Percentiles rank a stretch among this genome's conserved stretches.
phyloP scores from a whole-genome alignment of 257 asterid species.

The Solanum piurae region DNA sequence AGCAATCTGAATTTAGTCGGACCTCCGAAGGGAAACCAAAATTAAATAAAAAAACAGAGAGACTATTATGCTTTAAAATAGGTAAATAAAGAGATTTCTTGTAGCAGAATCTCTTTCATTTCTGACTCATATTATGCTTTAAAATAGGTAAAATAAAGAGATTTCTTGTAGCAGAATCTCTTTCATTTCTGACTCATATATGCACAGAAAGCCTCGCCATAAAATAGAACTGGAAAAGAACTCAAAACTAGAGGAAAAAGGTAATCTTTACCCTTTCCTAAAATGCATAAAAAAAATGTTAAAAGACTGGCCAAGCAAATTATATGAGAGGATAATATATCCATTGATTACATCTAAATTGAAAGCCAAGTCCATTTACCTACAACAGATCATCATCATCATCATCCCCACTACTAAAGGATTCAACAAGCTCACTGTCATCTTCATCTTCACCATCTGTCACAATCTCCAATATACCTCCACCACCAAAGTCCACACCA shows the following conservation, averaged over 20 bases:
- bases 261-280: not conserved
- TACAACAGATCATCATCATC: conserved; percentile 52
- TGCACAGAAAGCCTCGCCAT: not conserved
- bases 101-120: not conserved
- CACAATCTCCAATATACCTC: conserved; percentile 49
- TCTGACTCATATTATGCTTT: not conserved
- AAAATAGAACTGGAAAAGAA: not conserved
- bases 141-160: not conserved
- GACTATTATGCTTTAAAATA: not conserved
- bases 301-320: not conserved
- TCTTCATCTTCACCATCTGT: conserved; percentile 72
- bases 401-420: conserved; percentile 65
- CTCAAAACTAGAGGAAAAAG: not conserved
- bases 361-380: not conserved
- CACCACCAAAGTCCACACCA: conserved; percentile 42
- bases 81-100: not conserved
- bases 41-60: not conserved
- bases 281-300: not conserved
- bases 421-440: conserved; percentile 48
- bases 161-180: not conserved
- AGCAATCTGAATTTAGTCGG: too few species aligned
- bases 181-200: not conserved
- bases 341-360: not conserved
- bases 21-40: not conserved
- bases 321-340: not conserved